These are phyloP conservation scores for Fusarium dimerum DNA, from an alignment of 2,329 filamentous ascomycete species.

Conservation along the genomic window DNA sequence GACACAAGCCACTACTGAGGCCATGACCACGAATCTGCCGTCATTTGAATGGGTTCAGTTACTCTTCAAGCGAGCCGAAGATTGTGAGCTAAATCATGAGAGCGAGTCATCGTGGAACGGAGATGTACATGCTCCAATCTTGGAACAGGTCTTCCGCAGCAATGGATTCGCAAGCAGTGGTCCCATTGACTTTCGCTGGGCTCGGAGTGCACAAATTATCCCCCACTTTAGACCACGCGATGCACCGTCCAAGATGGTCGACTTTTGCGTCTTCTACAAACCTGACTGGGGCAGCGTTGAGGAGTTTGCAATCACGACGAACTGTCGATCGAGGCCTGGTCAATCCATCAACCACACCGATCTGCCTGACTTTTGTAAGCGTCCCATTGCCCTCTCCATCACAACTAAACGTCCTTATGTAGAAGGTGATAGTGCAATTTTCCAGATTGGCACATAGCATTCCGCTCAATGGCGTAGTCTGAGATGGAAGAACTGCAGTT, in stretches of 20 bases:
- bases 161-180: constrained; percentile 4
- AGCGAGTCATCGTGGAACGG: constrained; percentile 16
- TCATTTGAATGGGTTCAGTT: constrained; percentile 5
- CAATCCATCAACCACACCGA: constrained; percentile 23
- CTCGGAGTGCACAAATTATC: constrained; percentile 7
- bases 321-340: constrained; percentile 7
- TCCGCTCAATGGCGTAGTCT: constrained; percentile 19
- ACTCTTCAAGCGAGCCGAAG: constrained; percentile 6
- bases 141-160: constrained; percentile 12
- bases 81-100: constrained; percentile 12
- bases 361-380: constrained; percentile 9
- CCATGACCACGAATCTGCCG: constrained; percentile 1
- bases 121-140: constrained; percentile 11
- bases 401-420: constrained; percentile 19
- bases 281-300: constrained; percentile 3
- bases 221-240: constrained; percentile 10
- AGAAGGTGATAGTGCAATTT: constrained; percentile 8
- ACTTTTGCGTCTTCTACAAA: constrained; percentile 15
- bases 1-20: constrained; percentile 6
- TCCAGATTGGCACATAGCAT: constrained; percentile 23
- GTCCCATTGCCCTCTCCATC: constrained; percentile 20
- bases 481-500: constrained; percentile 1
- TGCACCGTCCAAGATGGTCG: constrained; percentile 17
- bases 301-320: constrained; percentile 7
- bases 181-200: constrained; percentile 3